Conservation (phyloP, 2,329 filamentous ascomycete species). For the Diplocarpon mali region DNA sequence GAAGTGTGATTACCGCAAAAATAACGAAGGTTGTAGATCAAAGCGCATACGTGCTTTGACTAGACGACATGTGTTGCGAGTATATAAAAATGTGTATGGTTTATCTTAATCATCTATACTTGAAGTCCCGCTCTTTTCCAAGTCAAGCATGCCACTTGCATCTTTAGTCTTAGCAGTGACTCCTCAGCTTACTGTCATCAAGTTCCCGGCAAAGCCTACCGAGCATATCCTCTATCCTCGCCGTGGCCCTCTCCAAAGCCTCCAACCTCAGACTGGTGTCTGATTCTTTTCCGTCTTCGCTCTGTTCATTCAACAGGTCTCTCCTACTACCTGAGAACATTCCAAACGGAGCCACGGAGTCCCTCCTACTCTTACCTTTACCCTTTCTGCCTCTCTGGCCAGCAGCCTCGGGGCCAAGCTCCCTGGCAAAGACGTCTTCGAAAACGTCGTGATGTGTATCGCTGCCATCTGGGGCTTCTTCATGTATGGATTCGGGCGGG, state of each 20-base stretch:
- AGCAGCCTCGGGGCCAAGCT: constrained; percentile 12
- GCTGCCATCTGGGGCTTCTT: constrained; percentile 16
- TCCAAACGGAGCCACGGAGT: constrained; percentile 22
- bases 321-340: constrained; percentile 17
- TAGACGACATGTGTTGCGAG: too few relatives aligned
- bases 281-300: constrained; percentile 11
- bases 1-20: too few relatives aligned
- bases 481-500: constrained; percentile 19
- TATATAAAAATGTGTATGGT: too few relatives aligned
- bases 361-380: constrained; percentile 15
- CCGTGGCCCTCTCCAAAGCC: constrained; percentile 18
- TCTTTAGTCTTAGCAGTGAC: constrained; percentile 2
- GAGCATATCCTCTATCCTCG: constrained; percentile 23
- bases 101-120: constrained; percentile 1
- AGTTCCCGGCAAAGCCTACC: constrained; percentile 18
- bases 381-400: constrained; percentile 5
- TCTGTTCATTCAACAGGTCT: constrained; percentile 15
- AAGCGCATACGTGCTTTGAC: too few relatives aligned
- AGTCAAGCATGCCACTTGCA: constrained; percentile 11
- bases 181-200: constrained; percentile 8
- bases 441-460: constrained; percentile 11
- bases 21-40: too few relatives aligned
- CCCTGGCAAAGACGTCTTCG: constrained; percentile 14
- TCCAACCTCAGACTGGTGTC: constrained; percentile 16
- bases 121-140: constrained; percentile 16